These are phyloP conservation scores for Rhizomucor miehei DNA, from an alignment of 371 early-diverging fungal genomes.

Conservation along the genomic window DNA sequence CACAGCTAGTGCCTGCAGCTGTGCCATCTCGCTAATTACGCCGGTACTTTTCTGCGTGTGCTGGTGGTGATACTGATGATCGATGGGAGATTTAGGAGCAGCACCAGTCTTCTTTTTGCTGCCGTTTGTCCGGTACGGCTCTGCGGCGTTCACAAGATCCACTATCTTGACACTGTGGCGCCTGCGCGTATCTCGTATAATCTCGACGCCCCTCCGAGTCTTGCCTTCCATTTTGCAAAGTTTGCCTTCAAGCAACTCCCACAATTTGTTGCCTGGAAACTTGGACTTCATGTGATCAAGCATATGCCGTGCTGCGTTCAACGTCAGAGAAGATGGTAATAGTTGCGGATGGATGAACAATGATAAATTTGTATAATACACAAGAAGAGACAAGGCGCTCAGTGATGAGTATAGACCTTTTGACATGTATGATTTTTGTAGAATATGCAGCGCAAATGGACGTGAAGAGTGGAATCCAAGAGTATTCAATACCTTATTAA, in stretches of 20 bases:
- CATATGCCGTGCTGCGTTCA: constrained; percentile 28
- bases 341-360: constrained; percentile 43
- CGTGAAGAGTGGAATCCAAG: constrained; percentile 49
- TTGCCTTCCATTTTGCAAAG: constrained; percentile 47
- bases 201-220: constrained; percentile 37
- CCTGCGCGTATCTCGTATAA: constrained; percentile 38
- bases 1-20: constrained; percentile 41
- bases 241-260: constrained; percentile 47
- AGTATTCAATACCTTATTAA: constrained; percentile 42
- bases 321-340: constrained; percentile 33
- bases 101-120: not conserved
- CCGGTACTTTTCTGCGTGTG: constrained; percentile 1
- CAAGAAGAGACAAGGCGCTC: constrained; percentile 37
- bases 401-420: constrained; percentile 39
- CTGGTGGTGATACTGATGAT: constrained; percentile 6
- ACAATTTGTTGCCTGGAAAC: constrained; percentile 38
- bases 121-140: constrained; percentile 6
- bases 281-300: constrained; percentile 35
- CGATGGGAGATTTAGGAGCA: not conserved
- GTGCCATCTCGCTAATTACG: constrained; percentile 28
- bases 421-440: constrained; percentile 34
- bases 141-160: constrained; percentile 1
- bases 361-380: constrained; percentile 47
- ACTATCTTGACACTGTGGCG: constrained; percentile 13
- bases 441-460: constrained; percentile 42